These are phyloP conservation scores for Monosporascus sp. DNA, from an alignment of 2,329 filamentous ascomycete species.

Conservation along the genomic window DNA sequence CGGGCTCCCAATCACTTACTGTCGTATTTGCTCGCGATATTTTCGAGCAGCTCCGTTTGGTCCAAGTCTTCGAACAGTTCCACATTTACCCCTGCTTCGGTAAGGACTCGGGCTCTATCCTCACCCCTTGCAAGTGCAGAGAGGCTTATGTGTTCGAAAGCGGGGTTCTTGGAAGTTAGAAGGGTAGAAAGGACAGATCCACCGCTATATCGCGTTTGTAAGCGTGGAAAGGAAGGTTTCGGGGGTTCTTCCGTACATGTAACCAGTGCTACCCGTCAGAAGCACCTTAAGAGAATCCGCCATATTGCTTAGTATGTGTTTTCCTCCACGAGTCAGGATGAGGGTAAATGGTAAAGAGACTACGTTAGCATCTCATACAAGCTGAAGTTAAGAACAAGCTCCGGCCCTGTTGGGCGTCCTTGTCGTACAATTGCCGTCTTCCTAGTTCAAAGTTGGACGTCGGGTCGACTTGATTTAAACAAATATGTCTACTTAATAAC, in stretches of 20 bases:
- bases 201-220: slow-evolving; percentile 2
- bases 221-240: background rate
- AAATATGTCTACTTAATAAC: no score
- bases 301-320: background rate
- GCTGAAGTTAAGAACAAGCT: no score
- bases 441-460: no score
- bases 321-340: no score
- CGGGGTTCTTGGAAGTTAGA: slow-evolving; percentile 10
- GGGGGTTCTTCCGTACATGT: slow-evolving; percentile 4
- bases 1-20: background rate
- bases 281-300: slow-evolving; percentile 7
- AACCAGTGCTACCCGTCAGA: slow-evolving; percentile 20
- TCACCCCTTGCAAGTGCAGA: slow-evolving; percentile 16
- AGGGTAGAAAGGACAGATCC: slow-evolving; percentile 15
- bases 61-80: background rate
- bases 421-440: no score
- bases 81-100: background rate
- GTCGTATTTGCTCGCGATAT: background rate
- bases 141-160: slow-evolving; percentile 8
- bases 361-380: no score
- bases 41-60: slow-evolving; percentile 11
- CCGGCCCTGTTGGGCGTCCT: no score
- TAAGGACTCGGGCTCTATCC: slow-evolving; percentile 6
- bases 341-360: no score
- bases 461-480: no score